These are phyloP conservation scores for Xenoacremonium recifei DNA, from an alignment of 2,329 filamentous ascomycete genomes.

Conservation along the genomic window DNA sequence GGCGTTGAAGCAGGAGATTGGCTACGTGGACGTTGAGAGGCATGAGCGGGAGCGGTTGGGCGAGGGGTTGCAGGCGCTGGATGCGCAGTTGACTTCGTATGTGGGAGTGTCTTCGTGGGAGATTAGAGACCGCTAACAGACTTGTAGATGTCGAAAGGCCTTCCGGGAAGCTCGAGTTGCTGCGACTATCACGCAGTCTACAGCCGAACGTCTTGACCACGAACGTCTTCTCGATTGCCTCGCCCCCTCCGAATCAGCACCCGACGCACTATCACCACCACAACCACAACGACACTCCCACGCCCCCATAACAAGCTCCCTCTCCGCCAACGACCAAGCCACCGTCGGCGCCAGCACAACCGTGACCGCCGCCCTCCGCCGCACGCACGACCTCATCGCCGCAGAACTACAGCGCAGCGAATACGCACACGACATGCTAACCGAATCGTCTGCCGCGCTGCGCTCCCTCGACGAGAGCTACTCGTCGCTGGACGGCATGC, in stretches of 20 bases:
- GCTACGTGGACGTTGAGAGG: conserved; percentile 58
- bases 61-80: conserved; percentile 65
- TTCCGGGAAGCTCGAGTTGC: conserved; percentile 82
- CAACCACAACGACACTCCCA: conserved; percentile 22
- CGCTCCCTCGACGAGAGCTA: conserved; percentile 79
- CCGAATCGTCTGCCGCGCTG: conserved; percentile 81
- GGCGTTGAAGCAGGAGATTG: conserved; percentile 72
- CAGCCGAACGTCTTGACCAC: conserved; percentile 73
- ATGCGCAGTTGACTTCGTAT: conserved; percentile 70
- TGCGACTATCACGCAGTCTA: conserved; percentile 72
- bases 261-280: conserved; percentile 20
- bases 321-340: conserved; percentile 68
- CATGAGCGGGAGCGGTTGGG: conserved; percentile 64
- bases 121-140: neutral
- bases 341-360: conserved; percentile 74
- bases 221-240: conserved; percentile 67
- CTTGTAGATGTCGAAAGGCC: conserved; percentile 52
- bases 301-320: conserved; percentile 35
- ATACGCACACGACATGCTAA: conserved; percentile 86
- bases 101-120: neutral
- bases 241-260: conserved; percentile 34
- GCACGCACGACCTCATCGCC: conserved; percentile 85
- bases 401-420: conserved; percentile 81
- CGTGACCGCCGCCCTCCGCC: conserved; percentile 78
- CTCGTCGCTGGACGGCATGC: conserved; percentile 71